These are phyloP conservation scores for Basidioascus undulatus DNA, from an alignment of 768 basidiomycete species.

Conservation along the genomic window DNA sequence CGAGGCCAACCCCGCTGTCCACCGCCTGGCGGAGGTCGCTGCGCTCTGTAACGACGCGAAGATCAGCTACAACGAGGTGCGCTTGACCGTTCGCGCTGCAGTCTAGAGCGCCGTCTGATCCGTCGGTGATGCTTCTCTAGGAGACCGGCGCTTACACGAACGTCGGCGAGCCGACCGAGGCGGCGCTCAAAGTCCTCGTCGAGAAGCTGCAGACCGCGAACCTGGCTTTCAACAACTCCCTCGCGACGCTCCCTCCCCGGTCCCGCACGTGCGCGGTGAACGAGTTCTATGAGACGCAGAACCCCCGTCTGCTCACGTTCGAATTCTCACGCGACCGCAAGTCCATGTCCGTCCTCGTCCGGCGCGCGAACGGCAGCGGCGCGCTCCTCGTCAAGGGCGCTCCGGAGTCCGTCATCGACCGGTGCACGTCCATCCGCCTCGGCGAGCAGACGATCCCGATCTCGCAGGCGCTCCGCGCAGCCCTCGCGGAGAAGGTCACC, in stretches of 20 bases:
- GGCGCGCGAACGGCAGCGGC: slow-evolving; percentile 24
- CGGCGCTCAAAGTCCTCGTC: slow-evolving; percentile 76
- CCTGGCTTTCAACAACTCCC: slow-evolving; percentile 24
- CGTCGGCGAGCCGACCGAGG: slow-evolving; percentile 92
- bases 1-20: slow-evolving; percentile 16
- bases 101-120: too few species aligned
- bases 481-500: slow-evolving; percentile 38
- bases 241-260: slow-evolving; percentile 31
- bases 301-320: slow-evolving; percentile 70
- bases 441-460: slow-evolving; percentile 37
- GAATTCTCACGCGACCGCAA: slow-evolving; percentile 96
- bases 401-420: slow-evolving; percentile 79
- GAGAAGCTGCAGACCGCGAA: slow-evolving; percentile 76
- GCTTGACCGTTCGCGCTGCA: neutral
- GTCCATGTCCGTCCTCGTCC: slow-evolving; percentile 93
- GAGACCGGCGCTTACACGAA: slow-evolving; percentile 56
- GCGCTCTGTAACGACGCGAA: slow-evolving; percentile 89
- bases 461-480: slow-evolving; percentile 32
- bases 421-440: slow-evolving; percentile 50
- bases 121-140: slow-evolving; percentile 23
- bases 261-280: slow-evolving; percentile 62
- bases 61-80: slow-evolving; percentile 40
- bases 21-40: slow-evolving; percentile 55
- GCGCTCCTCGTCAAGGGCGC: slow-evolving; percentile 85
- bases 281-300: slow-evolving; percentile 48